Evolutionary conservation across 2,329 filamentous ascomycete genomes (phyloP).

Genomic region (Penicillium decumbens): DNA sequence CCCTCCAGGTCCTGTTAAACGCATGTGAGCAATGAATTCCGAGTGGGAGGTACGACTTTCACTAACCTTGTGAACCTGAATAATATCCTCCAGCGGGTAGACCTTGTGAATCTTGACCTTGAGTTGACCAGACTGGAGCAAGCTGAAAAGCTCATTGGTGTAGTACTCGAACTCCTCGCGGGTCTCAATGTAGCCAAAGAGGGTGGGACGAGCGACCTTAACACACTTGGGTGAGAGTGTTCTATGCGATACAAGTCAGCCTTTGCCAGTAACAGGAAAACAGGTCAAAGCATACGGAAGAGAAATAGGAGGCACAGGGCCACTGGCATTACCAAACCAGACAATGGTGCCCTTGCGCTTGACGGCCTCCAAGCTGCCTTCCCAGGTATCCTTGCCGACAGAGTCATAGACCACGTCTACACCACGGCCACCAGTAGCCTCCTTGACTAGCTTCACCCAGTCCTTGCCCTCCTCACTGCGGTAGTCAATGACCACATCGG

Average conservation of each 20-base stretch:
- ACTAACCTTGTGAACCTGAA: constrained; percentile 59
- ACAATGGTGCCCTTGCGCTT: constrained; percentile 72
- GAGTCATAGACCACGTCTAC: constrained; percentile 78
- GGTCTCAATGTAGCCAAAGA: constrained; percentile 66
- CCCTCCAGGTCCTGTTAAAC: constrained; percentile 64
- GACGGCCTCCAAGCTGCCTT: constrained; percentile 67
- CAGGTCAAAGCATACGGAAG: constrained; percentile 52
- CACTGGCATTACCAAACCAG: constrained; percentile 77
- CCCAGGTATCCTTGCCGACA: constrained; percentile 80
- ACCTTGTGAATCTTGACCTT: constrained; percentile 69
- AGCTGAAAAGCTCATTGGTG: constrained; percentile 64
- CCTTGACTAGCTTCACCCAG: constrained; percentile 73
- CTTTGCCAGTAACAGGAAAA: not conserved
- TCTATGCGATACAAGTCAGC: constrained; percentile 4
- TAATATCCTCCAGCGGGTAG: constrained; percentile 70
- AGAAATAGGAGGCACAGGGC: constrained; percentile 66
- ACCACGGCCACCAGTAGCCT: constrained; percentile 71
- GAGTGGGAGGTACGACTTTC: not conserved
- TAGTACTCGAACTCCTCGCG: constrained; percentile 69
- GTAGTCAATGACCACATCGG: constrained; percentile 69
- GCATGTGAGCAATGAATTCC: constrained; percentile 1
- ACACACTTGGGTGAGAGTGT: constrained; percentile 67
- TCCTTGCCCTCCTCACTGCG: constrained; percentile 80
- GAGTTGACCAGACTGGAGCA: constrained; percentile 65
- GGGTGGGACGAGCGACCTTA: constrained; percentile 67